Conservation (phyloP, 345 rosid species). For the Eucalyptus erythrocorys region DNA sequence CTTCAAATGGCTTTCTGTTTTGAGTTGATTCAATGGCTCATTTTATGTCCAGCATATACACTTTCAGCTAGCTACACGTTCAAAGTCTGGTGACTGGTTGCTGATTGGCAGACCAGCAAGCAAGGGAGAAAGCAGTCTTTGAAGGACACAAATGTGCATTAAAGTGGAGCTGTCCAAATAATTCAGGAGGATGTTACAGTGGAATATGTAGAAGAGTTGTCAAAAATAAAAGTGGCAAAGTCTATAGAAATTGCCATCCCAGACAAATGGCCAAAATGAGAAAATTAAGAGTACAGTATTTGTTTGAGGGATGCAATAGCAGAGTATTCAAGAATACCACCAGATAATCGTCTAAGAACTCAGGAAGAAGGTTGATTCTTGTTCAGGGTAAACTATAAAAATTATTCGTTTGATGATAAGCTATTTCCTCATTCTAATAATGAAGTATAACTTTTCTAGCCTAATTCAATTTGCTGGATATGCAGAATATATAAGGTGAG, state of each 20-base stretch:
- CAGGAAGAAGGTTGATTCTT: constrained; percentile 21
- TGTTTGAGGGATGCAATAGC: not conserved
- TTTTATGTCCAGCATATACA: not conserved
- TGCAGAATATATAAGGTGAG: constrained; percentile 24
- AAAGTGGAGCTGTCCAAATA: constrained; percentile 13
- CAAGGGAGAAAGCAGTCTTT: constrained; percentile 14
- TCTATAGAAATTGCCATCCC: constrained; percentile 14
- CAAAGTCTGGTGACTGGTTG: not conserved
- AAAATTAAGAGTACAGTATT: not conserved
- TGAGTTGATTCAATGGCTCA: not conserved
- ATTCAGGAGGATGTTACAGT: constrained; percentile 38
- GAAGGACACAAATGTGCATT: constrained; percentile 11
- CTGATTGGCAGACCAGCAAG: constrained; percentile 29
- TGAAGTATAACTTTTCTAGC: not conserved
- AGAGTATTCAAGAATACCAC: not conserved
- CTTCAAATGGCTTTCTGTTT: not conserved
- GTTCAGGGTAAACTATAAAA: not conserved
- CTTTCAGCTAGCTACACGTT: not conserved
- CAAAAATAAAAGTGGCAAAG: constrained; percentile 60
- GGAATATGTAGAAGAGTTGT: constrained; percentile 58
- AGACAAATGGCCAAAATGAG: constrained; percentile 7
- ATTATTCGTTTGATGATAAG: not conserved
- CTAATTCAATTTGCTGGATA: not conserved
- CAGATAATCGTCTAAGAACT: not conserved
- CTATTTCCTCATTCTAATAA: not conserved